Conservation (phyloP, 345 rosid species). For the Psidium guajava region DNA sequence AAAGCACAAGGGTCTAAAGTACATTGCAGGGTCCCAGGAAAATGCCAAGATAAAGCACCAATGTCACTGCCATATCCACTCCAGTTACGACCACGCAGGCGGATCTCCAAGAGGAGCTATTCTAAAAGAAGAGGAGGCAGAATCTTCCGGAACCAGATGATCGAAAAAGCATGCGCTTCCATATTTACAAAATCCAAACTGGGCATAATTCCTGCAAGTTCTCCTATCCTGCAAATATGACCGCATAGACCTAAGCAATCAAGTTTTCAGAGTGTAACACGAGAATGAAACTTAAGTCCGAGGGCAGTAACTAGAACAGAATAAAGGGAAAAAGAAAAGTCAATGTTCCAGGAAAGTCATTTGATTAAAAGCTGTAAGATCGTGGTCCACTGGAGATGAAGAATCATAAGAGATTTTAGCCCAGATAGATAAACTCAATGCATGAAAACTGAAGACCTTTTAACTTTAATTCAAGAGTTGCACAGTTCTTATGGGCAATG, state of each 20-base stretch:
- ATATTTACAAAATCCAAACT: constrained; percentile 32
- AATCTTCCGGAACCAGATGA: constrained; percentile 10
- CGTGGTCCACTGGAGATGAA: neutral
- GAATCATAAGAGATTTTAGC: neutral
- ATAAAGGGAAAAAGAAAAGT: neutral
- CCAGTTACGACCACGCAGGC: neutral
- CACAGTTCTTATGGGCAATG: neutral
- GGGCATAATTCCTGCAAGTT: constrained; percentile 18
- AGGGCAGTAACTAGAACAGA: neutral
- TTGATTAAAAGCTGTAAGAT: neutral
- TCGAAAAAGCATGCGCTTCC: constrained; percentile 31
- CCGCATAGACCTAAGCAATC: neutral
- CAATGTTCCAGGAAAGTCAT: neutral
- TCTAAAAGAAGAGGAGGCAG: neutral
- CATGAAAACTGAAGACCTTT: neutral
- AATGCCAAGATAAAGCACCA: neutral
- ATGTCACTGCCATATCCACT: neutral
- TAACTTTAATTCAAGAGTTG: neutral
- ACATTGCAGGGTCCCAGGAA: neutral
- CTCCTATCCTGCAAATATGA: constrained; percentile 5
- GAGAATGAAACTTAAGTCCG: neutral
- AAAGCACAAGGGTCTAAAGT: neutral
- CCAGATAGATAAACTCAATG: neutral
- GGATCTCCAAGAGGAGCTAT: neutral
- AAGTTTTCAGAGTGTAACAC: neutral